Evolutionary conservation across 768 basidiomycete genomes (phyloP), one percentile per base, ranked within the genome.

Genomic region (Dentipellis sp.): DNA sequence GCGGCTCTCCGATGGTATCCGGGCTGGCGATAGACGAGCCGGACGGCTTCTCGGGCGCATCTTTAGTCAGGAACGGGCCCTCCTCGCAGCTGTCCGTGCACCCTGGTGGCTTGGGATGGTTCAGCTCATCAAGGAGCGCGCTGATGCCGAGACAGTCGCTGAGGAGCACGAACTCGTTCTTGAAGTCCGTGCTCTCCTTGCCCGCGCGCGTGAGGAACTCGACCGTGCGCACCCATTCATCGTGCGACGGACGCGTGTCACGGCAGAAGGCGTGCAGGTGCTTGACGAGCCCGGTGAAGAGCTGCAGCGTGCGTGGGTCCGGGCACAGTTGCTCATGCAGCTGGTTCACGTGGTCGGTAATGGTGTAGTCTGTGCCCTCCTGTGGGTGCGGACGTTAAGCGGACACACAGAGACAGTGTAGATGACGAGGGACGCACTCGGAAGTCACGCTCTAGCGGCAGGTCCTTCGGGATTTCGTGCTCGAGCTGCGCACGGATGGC

Each of bases 101-200:
- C 3, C 66, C 67, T 65, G 68, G 38, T 6, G 71, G 67, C 56
- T 66, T 66, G 4, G 74, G 72, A 52, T 70, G 69, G 46, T 67
- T 63, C 22, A 71, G 59, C 57, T 69, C 68, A 53, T 75, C 74
- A 22, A 75, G 63, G 11, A 74, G 64, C 9, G 69, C 72, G 39
- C 69, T 71, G 16, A 73, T 51, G 11, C 74, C 74, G 9, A 75
- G 59, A 19, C 67, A 69, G 57, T 75, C 74, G 55, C 68, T 70
- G 19, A 75, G 64, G 17, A 75, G 68, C 55, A 75, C 70, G 56
- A 75, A 72, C 64, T 75, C 73, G 62, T 69, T 68, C 64, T 66
- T 67, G 59, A 62, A 64, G 23, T 65, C 64, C 17, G 72, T 69
- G 64, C 71, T 72, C 64, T 71, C 71, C 62, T 73, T 69, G 11